phyloP scores from a whole-genome alignment of 2,329 filamentous ascomycete genomes.

The Fusarium marasasianum region DNA sequence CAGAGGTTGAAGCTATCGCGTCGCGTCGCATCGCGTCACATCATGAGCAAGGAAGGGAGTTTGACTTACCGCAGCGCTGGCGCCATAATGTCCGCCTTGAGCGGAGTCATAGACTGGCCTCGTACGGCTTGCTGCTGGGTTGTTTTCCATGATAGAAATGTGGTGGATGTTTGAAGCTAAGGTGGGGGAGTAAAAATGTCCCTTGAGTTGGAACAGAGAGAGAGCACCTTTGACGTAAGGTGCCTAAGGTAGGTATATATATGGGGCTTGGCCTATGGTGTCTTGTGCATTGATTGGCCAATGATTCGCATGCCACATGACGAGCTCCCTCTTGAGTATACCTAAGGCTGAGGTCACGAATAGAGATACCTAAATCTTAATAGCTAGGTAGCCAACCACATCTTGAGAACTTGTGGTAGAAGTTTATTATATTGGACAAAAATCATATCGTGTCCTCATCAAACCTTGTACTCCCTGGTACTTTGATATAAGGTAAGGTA shows the following conservation, averaged over 20 bases:
- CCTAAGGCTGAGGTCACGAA: not conserved
- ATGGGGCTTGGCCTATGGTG: not conserved
- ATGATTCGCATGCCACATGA: not conserved
- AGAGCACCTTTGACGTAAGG: not conserved
- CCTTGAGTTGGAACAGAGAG: not conserved
- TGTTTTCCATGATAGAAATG: not conserved
- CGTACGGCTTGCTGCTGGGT: slow-evolving; percentile 62
- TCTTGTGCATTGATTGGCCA: not conserved
- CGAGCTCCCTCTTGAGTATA: no score
- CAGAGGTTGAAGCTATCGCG: not conserved
- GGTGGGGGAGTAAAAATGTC: no score
- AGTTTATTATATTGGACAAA: not conserved
- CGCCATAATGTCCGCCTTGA: slow-evolving; percentile 78
- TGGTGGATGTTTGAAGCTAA: not conserved
- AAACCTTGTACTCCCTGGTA: not conserved
- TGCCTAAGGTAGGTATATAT: not conserved
- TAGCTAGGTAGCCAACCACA: not conserved
- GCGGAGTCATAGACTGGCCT: slow-evolving; percentile 76
- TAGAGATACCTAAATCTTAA: not conserved
- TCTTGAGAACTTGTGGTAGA: not conserved
- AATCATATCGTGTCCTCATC: not conserved
- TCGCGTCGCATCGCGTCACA: not conserved
- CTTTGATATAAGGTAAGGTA: no score
- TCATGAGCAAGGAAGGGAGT: not conserved
- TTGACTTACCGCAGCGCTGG: not conserved